phyloP scores from a whole-genome alignment of 164 flowering plant species.

The Tetracentron sinense region DNA sequence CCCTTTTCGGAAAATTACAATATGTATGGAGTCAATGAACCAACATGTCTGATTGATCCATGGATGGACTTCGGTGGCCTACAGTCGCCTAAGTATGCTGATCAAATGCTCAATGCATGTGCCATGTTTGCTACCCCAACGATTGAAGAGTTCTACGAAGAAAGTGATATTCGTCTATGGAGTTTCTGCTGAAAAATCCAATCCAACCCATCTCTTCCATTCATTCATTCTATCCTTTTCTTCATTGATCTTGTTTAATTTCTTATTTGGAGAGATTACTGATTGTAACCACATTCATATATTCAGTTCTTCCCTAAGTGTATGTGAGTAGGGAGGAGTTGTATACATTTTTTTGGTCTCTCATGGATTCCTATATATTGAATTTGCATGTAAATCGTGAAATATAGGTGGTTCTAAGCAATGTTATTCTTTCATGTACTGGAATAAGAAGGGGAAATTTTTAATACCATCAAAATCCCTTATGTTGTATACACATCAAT shows the following conservation, averaged over 20 bases:
- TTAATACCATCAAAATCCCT: neutral
- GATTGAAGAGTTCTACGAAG: conserved; percentile 34
- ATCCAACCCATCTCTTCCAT: conserved; percentile 4
- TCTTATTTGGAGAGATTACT: conserved; percentile 35
- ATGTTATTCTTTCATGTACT: neutral
- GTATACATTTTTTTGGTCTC: conserved; percentile 25
- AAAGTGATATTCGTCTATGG: conserved; percentile 50
- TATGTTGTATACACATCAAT: neutral
- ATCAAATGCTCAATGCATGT: conserved; percentile 27
- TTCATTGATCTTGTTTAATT: conserved; percentile 15
- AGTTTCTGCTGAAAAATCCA: conserved; percentile 35
- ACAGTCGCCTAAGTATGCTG: conserved; percentile 30
- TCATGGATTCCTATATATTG: conserved; percentile 17
- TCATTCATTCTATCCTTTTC: conserved; percentile 24
- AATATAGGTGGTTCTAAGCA: too few species aligned
- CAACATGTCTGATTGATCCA: conserved; percentile 12
- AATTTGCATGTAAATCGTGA: too few species aligned
- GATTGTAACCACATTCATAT: conserved; percentile 25
- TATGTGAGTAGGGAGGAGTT: conserved; percentile 3
- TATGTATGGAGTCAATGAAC: neutral
- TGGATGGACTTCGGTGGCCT: conserved; percentile 16
- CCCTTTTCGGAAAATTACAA: conserved; percentile 4
- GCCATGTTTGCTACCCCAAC: conserved; percentile 29
- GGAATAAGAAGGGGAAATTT: neutral
- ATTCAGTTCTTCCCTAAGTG: neutral